These are phyloP conservation scores for Eucalyptus polyanthemos DNA, from an alignment of 345 rosid species.

Conservation along the genomic window DNA sequence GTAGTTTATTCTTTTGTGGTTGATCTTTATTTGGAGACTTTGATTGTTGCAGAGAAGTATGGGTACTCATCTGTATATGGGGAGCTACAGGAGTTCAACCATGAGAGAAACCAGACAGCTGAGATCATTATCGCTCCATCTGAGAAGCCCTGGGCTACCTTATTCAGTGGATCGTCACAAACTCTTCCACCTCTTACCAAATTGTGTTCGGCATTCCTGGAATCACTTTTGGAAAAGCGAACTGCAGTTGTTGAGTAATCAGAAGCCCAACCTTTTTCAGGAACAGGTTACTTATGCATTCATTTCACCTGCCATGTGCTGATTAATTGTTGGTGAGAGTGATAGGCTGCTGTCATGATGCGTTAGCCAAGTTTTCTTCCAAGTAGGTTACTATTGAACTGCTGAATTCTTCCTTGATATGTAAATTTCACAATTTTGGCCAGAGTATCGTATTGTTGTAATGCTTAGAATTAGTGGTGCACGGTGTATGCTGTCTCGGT, in stretches of 20 bases:
- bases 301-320: not conserved
- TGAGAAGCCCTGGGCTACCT: constrained; percentile 78
- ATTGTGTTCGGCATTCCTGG: constrained; percentile 59
- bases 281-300: not conserved
- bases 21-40: not conserved
- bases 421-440: not conserved
- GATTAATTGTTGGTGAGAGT: not conserved
- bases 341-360: not conserved
- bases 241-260: constrained; percentile 31
- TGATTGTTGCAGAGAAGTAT: constrained; percentile 14
- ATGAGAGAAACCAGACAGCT: constrained; percentile 15
- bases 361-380: not conserved
- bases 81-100: constrained; percentile 38
- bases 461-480: not conserved
- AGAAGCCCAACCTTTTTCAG: not conserved
- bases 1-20: not conserved
- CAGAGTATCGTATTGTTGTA: not conserved
- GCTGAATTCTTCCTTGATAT: not conserved
- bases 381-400: not conserved
- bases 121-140: constrained; percentile 30
- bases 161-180: constrained; percentile 75
- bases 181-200: constrained; percentile 75
- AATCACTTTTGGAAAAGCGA: constrained; percentile 70
- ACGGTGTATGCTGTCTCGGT: not conserved
- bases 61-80: constrained; percentile 81